Conservation (phyloP, 305 asterid species). For the Solanum hybrid region DNA sequence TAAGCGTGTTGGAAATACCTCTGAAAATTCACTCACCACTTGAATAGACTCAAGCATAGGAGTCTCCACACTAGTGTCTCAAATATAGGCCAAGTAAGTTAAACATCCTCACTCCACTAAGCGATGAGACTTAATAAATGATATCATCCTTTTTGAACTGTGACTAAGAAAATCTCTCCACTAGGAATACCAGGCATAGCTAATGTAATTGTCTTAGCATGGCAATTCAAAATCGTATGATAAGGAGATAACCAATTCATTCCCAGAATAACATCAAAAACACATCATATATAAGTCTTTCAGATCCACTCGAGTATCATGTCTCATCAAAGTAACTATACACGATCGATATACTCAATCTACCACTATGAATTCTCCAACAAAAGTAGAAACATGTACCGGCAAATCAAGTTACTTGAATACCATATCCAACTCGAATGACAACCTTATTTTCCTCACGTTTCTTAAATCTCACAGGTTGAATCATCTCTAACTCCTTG, state of each 20-base stretch:
- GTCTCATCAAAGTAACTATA: neutral
- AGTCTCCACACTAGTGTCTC: neutral
- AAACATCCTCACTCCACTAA: neutral
- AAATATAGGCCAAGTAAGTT: neutral
- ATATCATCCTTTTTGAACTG: neutral
- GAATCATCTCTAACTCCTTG: neutral
- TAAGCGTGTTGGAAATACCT: neutral
- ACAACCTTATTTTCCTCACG: neutral
- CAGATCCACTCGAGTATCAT: neutral
- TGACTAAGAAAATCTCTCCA: neutral
- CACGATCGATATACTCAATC: neutral
- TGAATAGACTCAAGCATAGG: neutral
- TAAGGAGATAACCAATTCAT: neutral
- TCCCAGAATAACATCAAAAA: neutral
- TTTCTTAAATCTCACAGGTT: neutral
- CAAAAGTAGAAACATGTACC: neutral
- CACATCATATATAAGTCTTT: neutral
- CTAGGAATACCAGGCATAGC: neutral
- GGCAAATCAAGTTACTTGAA: neutral
- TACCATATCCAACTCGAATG: neutral
- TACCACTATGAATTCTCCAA: neutral
- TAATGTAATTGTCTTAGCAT: neutral
- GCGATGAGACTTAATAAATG: neutral
- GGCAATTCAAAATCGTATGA: neutral
- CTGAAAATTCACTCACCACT: neutral